phyloP scores from a whole-genome alignment of 108 stramenopile species.

The Parietichytrium sp. region DNA sequence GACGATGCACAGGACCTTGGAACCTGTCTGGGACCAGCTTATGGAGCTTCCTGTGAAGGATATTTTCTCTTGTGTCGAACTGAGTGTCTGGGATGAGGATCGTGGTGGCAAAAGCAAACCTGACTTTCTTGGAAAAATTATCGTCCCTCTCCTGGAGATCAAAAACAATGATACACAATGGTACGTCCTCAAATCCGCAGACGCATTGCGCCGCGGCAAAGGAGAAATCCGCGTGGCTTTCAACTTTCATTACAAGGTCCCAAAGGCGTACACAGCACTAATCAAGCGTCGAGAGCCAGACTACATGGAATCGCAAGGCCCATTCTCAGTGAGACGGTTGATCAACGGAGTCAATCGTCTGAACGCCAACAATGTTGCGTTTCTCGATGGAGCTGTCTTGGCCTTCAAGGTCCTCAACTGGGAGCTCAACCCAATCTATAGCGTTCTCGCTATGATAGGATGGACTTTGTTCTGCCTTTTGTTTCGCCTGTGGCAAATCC shows the following conservation, averaged over 20 bases:
- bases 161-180: neutral
- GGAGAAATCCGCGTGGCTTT: neutral
- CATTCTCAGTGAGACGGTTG: neutral
- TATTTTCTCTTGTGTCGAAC: neutral
- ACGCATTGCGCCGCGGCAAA: neutral
- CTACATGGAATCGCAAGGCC: neutral
- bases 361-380: neutral
- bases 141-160: neutral
- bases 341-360: neutral
- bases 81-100: neutral
- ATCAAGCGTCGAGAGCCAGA: neutral
- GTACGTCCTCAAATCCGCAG: neutral
- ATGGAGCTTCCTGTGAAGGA: neutral
- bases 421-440: neutral
- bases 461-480: conserved; percentile 1
- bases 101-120: neutral
- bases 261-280: neutral
- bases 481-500: neutral
- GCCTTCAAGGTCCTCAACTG: neutral
- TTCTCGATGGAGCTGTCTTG: neutral
- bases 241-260: neutral
- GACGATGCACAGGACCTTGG: neutral
- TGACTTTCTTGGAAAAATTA: neutral
- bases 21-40: conserved; percentile 12
- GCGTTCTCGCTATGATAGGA: neutral